Base-by-base conservation (phyloP, 2,329 filamentous ascomycete species). In the Aplosporella prunicola region DNA sequence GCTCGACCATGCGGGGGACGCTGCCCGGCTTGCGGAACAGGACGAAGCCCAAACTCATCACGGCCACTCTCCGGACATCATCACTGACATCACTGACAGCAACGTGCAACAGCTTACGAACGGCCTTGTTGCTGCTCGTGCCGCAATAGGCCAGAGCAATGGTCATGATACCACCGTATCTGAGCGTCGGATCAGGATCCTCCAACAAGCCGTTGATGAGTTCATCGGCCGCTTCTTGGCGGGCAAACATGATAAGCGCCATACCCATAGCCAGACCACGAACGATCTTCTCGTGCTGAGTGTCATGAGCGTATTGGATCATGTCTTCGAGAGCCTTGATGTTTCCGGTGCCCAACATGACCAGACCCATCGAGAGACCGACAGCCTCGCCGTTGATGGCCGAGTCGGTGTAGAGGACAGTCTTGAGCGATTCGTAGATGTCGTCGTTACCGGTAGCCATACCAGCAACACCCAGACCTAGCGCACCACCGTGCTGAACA, bases 81-180 rank as follows among this genome's bases (percentile, higher is more conserved):
- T 98, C 91, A 53, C 88, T 96, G 46, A 96, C 91, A 64, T 98
- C 91, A 59, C 88, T 96, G 46, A 98, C 93, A 40, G 91, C 91
- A 43, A 91, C 84, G 57, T 98, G 91, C 9, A 98, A 77, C 20
- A 98, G 73, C 64, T 91, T 93, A 38, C 93, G 82, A 34, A 98
- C 91, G 16, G 93, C 91, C 71, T 96, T 96, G 72, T 98, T 98
- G 74, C 88, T 95, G 47, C 89, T 85, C 26, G 85, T 95, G 41
- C 91, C 91, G 56, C 89, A 95, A 67, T 98, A 98, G 13, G 91
- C 91, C 57, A 98, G 71, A 35, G 91, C 91, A 41, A 98, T 85
- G n/a, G 91, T 94, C 78, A 98, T 86, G 60, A 98, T 94, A 68
- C 91, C 91, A 58, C 91, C 91, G 50, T 98, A 98, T 48, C 91